Conservation (phyloP, 305 asterid species). For the Solanum hybrid region DNA sequence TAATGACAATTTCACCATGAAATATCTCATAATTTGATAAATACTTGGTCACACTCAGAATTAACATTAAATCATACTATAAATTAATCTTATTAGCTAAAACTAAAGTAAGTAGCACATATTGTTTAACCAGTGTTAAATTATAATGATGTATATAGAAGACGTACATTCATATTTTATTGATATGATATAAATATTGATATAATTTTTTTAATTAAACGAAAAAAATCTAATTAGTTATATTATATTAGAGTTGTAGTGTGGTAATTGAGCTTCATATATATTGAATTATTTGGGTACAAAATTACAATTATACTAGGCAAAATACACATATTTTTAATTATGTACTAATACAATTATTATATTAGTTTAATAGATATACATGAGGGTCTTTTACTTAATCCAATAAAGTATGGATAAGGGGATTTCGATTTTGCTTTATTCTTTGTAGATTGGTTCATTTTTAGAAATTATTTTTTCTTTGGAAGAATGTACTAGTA, state of each 20-base stretch:
- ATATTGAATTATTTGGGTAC: not conserved
- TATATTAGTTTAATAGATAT: too few relatives aligned
- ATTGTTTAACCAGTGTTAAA: not conserved
- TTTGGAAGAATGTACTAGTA: not conserved
- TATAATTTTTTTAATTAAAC: too few relatives aligned
- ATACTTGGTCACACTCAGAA: not conserved
- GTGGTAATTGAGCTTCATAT: not conserved
- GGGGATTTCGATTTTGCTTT: not conserved
- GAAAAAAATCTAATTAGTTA: not conserved
- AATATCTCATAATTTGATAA: not conserved
- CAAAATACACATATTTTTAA: not conserved
- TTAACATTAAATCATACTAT: not conserved
- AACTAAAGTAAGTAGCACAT: not conserved
- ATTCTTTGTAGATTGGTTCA: not conserved
- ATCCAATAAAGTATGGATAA: not conserved
- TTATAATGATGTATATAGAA: too few relatives aligned
- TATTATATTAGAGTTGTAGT: not conserved
- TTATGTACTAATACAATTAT: not conserved
- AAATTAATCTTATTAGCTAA: not conserved
- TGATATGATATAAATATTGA: not conserved
- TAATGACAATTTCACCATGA: not conserved
- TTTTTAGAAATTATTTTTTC: not conserved
- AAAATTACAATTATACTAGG: not conserved
- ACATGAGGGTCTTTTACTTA: not conserved
- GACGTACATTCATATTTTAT: not conserved